A percentile compares a stretch with the other conserved stretches of the same genome.
phyloP scores from a whole-genome alignment of 371 early-diverging fungal genomes.

The Mortierella sp. region DNA sequence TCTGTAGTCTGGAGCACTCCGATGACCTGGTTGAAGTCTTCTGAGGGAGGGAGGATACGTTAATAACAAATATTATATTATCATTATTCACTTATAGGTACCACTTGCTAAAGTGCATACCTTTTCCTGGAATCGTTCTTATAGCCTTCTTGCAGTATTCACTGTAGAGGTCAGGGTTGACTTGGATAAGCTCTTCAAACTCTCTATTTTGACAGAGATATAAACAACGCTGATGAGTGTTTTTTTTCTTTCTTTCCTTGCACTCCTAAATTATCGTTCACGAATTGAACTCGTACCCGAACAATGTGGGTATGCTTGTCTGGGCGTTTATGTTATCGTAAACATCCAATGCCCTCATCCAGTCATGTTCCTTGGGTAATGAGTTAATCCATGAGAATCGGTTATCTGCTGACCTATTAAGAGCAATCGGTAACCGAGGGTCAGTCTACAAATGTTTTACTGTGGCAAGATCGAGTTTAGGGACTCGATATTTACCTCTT shows the following conservation, averaged over 20 bases:
- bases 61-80: not conserved
- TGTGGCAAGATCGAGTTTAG: not conserved
- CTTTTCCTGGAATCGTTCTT: not conserved
- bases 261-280: not conserved
- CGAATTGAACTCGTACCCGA: slow-evolving; percentile 23
- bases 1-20: slow-evolving; percentile 16
- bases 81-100: too few relatives aligned
- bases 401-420: slow-evolving; percentile 6
- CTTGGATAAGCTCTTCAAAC: slow-evolving; percentile 38
- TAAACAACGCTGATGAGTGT: not conserved
- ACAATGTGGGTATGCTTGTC: slow-evolving; percentile 8
- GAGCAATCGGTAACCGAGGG: not conserved
- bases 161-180: slow-evolving; percentile 46
- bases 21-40: slow-evolving; percentile 1
- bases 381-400: slow-evolving; percentile 21
- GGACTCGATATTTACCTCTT: slow-evolving; percentile 13
- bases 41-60: not conserved
- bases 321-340: slow-evolving; percentile 25
- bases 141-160: slow-evolving; percentile 11
- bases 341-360: slow-evolving; percentile 30
- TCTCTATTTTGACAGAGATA: slow-evolving; percentile 19
- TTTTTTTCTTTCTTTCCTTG: too few relatives aligned
- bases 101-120: not conserved
- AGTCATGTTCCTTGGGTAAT: slow-evolving; percentile 26
- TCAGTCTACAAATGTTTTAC: not conserved